Evolutionary conservation across 2,329 filamentous ascomycete species (phyloP), one percentile per base, ranked within the genome.

Genomic region (Nigrograna mackinnonii): DNA sequence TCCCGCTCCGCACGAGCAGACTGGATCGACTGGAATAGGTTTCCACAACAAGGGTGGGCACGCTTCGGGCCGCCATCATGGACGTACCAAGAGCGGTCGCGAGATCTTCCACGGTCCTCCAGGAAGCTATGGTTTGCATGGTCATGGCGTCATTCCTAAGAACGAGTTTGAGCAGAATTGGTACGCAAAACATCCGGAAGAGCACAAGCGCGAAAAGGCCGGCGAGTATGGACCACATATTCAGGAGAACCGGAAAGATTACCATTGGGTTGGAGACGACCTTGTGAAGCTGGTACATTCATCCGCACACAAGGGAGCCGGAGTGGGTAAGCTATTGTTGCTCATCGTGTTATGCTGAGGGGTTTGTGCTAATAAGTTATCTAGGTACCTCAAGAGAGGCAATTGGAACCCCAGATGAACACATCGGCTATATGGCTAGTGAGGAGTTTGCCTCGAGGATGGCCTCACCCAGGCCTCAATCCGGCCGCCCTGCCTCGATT

Each of bases 81-180:
- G 69, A 39, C 84, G 90, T 49, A 89, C 82, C 70, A 83, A 80
- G 46, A 95, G 89, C 66, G 82, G 80, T 35, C 80, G 84, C 41
- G 87, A 84, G 47, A 73, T 86, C 24, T 86, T 85, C 55, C 76
- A 83, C 26, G 79, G 82, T 19, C 91, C 91, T 1, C 88, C 91
- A 3, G 92, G 90, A 44, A 96, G 91, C 73, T 97, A 97, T 61
- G 91, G 92, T 48, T 81, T 96, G 41, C 91, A 95, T 59, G 90
- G 91, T 33, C 92, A 96, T 61, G 91, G 90, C 39, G 77, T 88
- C 19, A 78, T 81, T 14, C 78, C 86, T 3, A 82, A 83, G 43
- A 89, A 95, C 70, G 89, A 86, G 63, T 88, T 97, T 30, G 90
- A 96, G 59, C 89, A 88, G 72, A 87, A 88, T 19, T 96, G 95